Conservation (phyloP, 2,329 filamentous ascomycete genomes). For the Fusarium tupiense region DNA sequence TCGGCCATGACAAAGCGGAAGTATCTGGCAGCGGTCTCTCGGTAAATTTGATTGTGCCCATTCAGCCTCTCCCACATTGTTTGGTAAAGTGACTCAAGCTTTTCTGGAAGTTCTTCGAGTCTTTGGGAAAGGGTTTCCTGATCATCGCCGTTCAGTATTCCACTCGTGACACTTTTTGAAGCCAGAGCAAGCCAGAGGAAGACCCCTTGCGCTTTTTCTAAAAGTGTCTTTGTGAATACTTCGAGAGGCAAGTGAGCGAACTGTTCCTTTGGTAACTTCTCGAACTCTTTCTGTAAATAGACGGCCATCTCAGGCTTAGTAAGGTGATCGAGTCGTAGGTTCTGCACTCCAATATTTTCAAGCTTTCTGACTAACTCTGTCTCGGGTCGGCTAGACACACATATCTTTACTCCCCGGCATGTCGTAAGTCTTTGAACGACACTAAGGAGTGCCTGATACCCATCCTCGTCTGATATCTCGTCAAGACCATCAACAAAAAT, state of each 20-base stretch:
- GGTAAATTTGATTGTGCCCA: neutral
- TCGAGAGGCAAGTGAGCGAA: rapidly evolving
- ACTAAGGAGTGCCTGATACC: rapidly evolving
- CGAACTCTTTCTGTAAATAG: rapidly evolving
- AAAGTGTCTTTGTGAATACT: rapidly evolving
- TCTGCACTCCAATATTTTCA: rapidly evolving
- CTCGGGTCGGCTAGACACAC: neutral
- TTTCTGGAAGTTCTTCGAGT: rapidly evolving
- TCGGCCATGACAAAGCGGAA: rapidly evolving
- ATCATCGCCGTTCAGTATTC: neutral
- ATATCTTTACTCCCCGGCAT: neutral
- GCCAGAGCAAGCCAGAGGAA: neutral
- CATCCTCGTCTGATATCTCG: neutral
- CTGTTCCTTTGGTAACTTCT: rapidly evolving
- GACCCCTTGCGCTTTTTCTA: rapidly evolving
- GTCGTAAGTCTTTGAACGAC: rapidly evolving
- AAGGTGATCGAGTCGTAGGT: neutral
- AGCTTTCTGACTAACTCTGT: rapidly evolving
- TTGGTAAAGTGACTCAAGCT: neutral
- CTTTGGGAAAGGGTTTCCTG: rapidly evolving
- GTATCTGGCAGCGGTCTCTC: neutral
- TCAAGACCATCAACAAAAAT: neutral
- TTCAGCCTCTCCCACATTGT: neutral
- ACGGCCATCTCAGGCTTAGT: neutral
- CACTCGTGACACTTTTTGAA: rapidly evolving